Evolutionary conservation across 176 grass and related monocot genomes (phyloP), one percentile per base, ranked within the genome.

Genomic region (Carex myosuroides): DNA sequence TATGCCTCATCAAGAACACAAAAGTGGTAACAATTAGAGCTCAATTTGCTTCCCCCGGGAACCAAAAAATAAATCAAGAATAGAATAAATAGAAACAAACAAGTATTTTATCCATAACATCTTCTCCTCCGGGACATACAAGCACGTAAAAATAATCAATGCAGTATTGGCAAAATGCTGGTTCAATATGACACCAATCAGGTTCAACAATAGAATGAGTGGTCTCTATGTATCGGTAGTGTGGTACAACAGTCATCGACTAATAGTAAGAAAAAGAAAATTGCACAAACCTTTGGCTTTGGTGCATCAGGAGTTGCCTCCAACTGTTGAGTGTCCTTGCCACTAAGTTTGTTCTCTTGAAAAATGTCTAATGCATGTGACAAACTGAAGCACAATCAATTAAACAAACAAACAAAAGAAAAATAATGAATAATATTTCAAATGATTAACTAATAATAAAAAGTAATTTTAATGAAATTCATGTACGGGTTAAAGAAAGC

Each of bases 301-400:
- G 63, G 70, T 87, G 86, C 77, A 80, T 82, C 89, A 52, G 75
- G 70, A 42, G 78, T 94, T 72, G 68, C 72, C 85, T 96, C 97
- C 72, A 96, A 56, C 85, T 99, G 93, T 71, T 95, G 64, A 14
- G 97, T 96, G 29, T 95, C 93, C 66, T 99, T 95, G 29, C 90
- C 91, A 82, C 67, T 80, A 81, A 81, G 72, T 13, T 86, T 82
- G 79, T 68, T 90, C 73, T 92, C 93, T 99, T 95, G 97, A 81
- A 99, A 99, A 86, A 96, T 92, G 83, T 80, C 89, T 56, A 99
- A 66, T 85, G 91, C 93, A 88, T 96, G 93, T n/a, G 91, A 99
- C 82, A 96, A 88, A 70, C 97, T 99, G 85, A 75, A 75, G 42
- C 44, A 53, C 44, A 12, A 29, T 53, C 41, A 73, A 73, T 42